phyloP scores from a whole-genome alignment of 2,329 filamentous ascomycete species.

The Capronia coronata region DNA sequence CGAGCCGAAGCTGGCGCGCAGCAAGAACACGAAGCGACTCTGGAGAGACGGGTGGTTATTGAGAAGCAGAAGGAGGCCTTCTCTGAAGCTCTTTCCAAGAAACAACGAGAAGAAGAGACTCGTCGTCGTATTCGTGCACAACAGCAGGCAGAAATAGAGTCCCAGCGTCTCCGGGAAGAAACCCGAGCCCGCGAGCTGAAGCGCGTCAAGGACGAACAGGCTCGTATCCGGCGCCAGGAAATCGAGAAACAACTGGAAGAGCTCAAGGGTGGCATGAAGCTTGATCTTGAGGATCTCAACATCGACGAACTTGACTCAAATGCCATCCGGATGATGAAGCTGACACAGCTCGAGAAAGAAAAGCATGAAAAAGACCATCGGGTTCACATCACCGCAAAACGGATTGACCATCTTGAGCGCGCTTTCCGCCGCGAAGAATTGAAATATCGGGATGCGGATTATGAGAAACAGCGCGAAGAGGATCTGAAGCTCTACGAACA shows the following conservation, averaged over 20 bases:
- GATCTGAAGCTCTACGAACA: conserved; percentile 77
- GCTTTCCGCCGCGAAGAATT: conserved; percentile 92
- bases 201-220: conserved; percentile 77
- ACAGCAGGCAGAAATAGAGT: conserved; percentile 82
- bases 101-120: conserved; percentile 86
- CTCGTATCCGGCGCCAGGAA: conserved; percentile 85
- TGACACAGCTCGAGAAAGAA: conserved; percentile 92
- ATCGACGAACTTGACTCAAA: conserved; percentile 82
- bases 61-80: conserved; percentile 95
- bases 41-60: conserved; percentile 83
- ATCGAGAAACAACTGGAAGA: conserved; percentile 88
- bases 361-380: conserved; percentile 94
- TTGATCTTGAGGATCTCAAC: conserved; percentile 65
- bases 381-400: conserved; percentile 85
- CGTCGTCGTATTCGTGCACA: conserved; percentile 81
- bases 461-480: conserved; percentile 69
- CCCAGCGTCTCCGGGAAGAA: conserved; percentile 82
- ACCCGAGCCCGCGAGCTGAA: conserved; percentile 84
- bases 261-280: conserved; percentile 81
- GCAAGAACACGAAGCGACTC: conserved; percentile 77
- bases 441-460: conserved; percentile 84
- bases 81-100: conserved; percentile 78
- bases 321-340: conserved; percentile 86
- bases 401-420: conserved; percentile 93
- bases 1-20: conserved; percentile 84